Base-by-base conservation (phyloP, 805 yeast species). In the Sugiyamaella boreocaroliniensis region DNA sequence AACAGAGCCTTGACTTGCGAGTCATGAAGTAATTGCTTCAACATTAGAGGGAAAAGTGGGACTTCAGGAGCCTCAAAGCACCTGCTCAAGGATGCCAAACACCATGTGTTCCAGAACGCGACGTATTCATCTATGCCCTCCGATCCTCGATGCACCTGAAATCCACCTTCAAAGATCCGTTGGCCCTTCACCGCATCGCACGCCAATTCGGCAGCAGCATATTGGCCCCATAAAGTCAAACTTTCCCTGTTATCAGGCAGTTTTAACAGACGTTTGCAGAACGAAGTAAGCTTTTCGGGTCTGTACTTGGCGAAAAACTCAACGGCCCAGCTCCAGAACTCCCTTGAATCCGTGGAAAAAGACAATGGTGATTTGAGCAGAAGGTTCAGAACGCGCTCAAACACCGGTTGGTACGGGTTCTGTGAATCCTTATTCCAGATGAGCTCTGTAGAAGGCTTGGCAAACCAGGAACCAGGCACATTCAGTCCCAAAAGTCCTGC, bases 401-500 rank as follows among this genome's bases (percentile, higher is more conserved):
- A 14, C 12, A 32, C 37, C 4, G 37, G n/a, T 4, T 5, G n/a
- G 11, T 11, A 32, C 37, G n/a, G n/a, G 8, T 10, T 32, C n/a
- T 5, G 4, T 32, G 37, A 32, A 11, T 10, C n/a, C 37, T 32
- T 14, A 14, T 32, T 32, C 37, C 37, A 32, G 4, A 32, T 32
- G 11, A 11, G 37, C 11, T 10, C 37, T 10, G 37, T 14, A 10
- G 10, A 11, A 10, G 37, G 37, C n/a, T 14, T 32, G 37, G 8
- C 5, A 32, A 32, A 32, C n/a, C 8, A 4, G 8, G 12, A 14
- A 32, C 37, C 37, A 32, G 37, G 37, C 37, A 32, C 37, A 4
- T 10, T 11, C 4, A 11, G n/a, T 6, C 62, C 62, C n/a, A 55
- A 41, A 32, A 60, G 34, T 34, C 53, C 53, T 16, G 61, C 40